Conservation (phyloP, 768 basidiomycete genomes). For the Podaxis rugospora region DNA sequence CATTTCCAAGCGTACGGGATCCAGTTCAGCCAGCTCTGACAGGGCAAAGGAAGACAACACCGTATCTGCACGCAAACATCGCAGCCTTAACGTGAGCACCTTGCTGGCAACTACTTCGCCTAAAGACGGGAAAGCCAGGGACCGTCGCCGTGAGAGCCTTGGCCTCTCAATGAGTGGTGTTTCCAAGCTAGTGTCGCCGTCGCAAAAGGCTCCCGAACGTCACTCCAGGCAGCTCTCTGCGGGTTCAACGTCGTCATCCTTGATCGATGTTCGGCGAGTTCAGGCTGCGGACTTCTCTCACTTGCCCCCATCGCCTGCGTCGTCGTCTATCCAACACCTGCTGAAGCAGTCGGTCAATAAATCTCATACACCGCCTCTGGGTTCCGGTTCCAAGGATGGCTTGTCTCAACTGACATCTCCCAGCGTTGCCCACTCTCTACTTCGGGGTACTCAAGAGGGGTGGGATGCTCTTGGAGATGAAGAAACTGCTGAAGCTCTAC, state of each 20-base stretch:
- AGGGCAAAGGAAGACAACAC: conserved; percentile 49
- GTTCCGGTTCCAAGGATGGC: conserved; percentile 40
- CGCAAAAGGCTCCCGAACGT: conserved; percentile 29
- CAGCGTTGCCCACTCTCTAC: conserved; percentile 78
- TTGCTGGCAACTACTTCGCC: conserved; percentile 28
- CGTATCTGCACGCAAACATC: conserved; percentile 55
- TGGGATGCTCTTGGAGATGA: conserved; percentile 88
- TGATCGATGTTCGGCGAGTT: conserved; percentile 56
- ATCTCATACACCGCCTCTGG: conserved; percentile 33
- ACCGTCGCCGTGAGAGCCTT: conserved; percentile 51
- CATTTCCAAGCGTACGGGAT: conserved; percentile 43
- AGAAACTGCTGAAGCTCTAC: conserved; percentile 84
- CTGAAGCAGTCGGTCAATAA: conserved; percentile 50
- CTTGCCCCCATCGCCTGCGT: conserved; percentile 86
- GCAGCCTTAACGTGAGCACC: conserved; percentile 60
- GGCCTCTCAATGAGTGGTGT: conserved; percentile 37
- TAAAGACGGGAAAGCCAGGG: conserved; percentile 45
- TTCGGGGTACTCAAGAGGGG: conserved; percentile 85
- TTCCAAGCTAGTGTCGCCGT: conserved; percentile 27
- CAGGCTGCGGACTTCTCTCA: conserved; percentile 82
- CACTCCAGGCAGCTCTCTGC: conserved; percentile 68
- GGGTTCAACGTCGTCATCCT: conserved; percentile 62
- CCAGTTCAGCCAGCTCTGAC: conserved; percentile 31
- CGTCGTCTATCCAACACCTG: conserved; percentile 85
- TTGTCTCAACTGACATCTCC: conserved; percentile 41